phyloP scores from a whole-genome alignment of 2,329 filamentous ascomycete genomes.

The Colletotrichum truncatum region DNA sequence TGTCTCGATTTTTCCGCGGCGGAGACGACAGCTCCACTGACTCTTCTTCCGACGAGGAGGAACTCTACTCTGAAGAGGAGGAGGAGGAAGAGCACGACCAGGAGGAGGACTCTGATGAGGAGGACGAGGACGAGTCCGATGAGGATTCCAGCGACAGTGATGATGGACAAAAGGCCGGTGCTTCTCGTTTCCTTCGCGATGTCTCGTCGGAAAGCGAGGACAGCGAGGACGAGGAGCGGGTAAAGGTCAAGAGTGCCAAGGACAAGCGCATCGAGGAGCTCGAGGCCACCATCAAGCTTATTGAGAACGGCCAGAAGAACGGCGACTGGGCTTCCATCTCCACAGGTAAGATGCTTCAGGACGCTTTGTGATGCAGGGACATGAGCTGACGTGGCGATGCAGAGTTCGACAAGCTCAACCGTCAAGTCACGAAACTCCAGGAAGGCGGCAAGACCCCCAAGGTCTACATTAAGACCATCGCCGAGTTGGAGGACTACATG shows the following conservation, averaged over 20 bases:
- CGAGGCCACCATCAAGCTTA: slow-evolving; percentile 86
- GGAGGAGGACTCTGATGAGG: slow-evolving; percentile 63
- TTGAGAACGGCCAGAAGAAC: slow-evolving; percentile 98
- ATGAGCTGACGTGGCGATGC: slow-evolving; percentile 25
- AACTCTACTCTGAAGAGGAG: slow-evolving; percentile 86
- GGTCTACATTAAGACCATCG: slow-evolving; percentile 90
- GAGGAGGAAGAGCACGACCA: slow-evolving; percentile 63
- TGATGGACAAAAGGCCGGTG: slow-evolving; percentile 74
- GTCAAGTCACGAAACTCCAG: slow-evolving; percentile 82
- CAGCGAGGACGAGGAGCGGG: slow-evolving; percentile 86
- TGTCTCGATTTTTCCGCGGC: slow-evolving; percentile 98
- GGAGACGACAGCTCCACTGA: slow-evolving; percentile 94
- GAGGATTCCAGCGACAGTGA: slow-evolving; percentile 70
- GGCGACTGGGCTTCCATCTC: slow-evolving; percentile 96
- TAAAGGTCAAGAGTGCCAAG: slow-evolving; percentile 95
- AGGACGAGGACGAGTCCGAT: slow-evolving; percentile 59
- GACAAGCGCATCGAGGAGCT: slow-evolving; percentile 97
- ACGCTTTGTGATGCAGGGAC: neutral
- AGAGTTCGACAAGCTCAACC: slow-evolving; percentile 97
- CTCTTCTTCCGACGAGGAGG: slow-evolving; percentile 95
- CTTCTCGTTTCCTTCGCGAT: slow-evolving; percentile 81
- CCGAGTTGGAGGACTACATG: slow-evolving; percentile 93
- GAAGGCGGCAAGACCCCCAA: slow-evolving; percentile 85
- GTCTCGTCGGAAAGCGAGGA: slow-evolving; percentile 79
- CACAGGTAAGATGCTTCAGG: slow-evolving; percentile 68